Evolutionary conservation across 2,329 filamentous ascomycete species (phyloP).

Genomic region (Ploettnerulaceae sp.): DNA sequence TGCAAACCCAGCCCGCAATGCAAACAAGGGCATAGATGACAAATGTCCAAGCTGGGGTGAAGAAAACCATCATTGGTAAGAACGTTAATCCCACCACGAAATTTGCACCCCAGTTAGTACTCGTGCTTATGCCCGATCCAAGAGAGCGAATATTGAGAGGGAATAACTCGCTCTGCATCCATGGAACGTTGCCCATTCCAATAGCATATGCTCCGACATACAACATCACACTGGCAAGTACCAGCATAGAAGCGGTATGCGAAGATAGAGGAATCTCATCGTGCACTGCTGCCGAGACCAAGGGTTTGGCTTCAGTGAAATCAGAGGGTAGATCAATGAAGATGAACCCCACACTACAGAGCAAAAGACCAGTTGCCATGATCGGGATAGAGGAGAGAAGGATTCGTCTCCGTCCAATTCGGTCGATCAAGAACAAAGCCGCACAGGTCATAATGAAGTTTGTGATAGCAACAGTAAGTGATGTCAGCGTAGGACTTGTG

Average conservation of each 20-base stretch:
- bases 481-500: slow-evolving; percentile 71
- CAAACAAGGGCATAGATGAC: slow-evolving; percentile 73
- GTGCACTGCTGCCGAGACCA: slow-evolving; percentile 22
- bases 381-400: slow-evolving; percentile 78
- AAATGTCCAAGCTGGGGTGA: slow-evolving; percentile 76
- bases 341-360: slow-evolving; percentile 70
- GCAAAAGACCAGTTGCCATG: slow-evolving; percentile 69
- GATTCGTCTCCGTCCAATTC: slow-evolving; percentile 71
- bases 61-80: slow-evolving; percentile 73
- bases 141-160: slow-evolving; percentile 68
- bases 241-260: slow-evolving; percentile 45
- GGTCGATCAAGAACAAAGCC: slow-evolving; percentile 73
- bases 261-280: slow-evolving; percentile 22
- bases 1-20: slow-evolving; percentile 56
- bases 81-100: slow-evolving; percentile 84
- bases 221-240: slow-evolving; percentile 71
- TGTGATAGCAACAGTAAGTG: slow-evolving; percentile 73
- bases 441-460: slow-evolving; percentile 77
- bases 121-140: slow-evolving; percentile 68
- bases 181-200: slow-evolving; percentile 87
- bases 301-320: slow-evolving; percentile 26
- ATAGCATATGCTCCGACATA: slow-evolving; percentile 85
- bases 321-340: slow-evolving; percentile 39
- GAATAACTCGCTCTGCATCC: slow-evolving; percentile 94
- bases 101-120: slow-evolving; percentile 85